Evolutionary conservation across 208 protist species (phyloP), one percentile per base, ranked within the genome.

Genomic region (Acanthamoeba sp.): DNA sequence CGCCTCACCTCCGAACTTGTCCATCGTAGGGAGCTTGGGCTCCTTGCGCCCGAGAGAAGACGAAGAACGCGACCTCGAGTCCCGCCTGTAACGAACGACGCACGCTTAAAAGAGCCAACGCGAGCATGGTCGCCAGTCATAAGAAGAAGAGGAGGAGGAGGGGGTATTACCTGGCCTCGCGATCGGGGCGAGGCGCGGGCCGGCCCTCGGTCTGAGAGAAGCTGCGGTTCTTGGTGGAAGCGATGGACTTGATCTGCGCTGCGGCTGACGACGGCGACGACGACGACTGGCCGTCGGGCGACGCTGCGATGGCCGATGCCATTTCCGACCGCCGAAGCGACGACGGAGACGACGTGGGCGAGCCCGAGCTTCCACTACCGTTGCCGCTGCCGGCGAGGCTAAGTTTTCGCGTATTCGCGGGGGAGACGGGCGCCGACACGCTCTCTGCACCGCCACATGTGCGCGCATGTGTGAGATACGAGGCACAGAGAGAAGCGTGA

Each of bases 1-100:
- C 5, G 34, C 32, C 10, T 91, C 55, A 14, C 55, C 84, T 1
- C 84, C 84, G 62, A 91, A 91, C 34, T 64, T 91, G 84, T 91
- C 84, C 84, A 91, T 91, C 9, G 59, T 91, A 12, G 55, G 76
- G 42, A 91, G 27, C 84, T 32, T 57, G 18, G 20, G 27, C 42
- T 36, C 76, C 27, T 20, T 5, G 22, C 29, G 20, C 29, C 6
- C 76, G 3, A 85, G 76, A 6, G 76, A 24, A 38, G 76, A 85
- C 2, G 42, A 59, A 7, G 76, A 85, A 7, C 76, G 76, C 32
- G 69, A 22, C n/a, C 69, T 12, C 20, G 36, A 6, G 18, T 32
- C 20, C 29, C 69, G 10, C 69, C 69, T 78, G 69, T 45, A 36
- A 9, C 64, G 20, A 18, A 0, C 22, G 32, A 66, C 59, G 16